Conservation (phyloP, 179 eudicot species). For the Beta macrorhiza region DNA sequence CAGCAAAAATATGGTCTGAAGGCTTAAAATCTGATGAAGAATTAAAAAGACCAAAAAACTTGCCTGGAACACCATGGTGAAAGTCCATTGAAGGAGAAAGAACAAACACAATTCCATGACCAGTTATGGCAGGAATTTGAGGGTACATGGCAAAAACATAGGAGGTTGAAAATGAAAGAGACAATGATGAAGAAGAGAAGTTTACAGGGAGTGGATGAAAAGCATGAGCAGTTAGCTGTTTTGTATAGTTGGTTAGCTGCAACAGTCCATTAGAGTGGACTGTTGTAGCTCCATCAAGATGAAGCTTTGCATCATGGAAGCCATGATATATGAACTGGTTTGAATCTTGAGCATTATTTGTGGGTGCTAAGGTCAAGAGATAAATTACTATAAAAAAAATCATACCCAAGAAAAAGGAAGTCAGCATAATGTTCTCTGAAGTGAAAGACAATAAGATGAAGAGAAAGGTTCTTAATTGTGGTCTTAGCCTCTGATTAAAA, state of each 20-base stretch:
- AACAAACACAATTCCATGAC: conserved; percentile 35
- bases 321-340: conserved; percentile 34
- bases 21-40: conserved; percentile 9
- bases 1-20: conserved; percentile 30
- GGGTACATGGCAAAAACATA: conserved; percentile 45
- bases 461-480: background rate
- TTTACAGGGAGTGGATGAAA: conserved; percentile 21
- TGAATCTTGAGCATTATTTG: conserved; percentile 11
- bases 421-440: background rate
- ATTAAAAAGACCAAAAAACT: conserved; percentile 39
- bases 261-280: conserved; percentile 37
- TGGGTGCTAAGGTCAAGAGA: conserved; percentile 1
- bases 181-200: conserved; percentile 17
- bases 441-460: background rate
- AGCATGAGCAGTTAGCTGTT: conserved; percentile 25
- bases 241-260: conserved; percentile 40
- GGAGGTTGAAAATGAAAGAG: conserved; percentile 35
- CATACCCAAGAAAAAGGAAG: too few relatives aligned
- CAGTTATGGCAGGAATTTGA: conserved; percentile 5
- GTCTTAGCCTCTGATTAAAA: background rate
- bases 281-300: conserved; percentile 31
- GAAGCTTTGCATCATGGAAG: conserved; percentile 29
- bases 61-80: background rate
- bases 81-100: conserved; percentile 35
- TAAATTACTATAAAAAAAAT: background rate